Percentiles rank a stretch among this genome's conserved stretches.
Evolutionary conservation across 371 early-diverging fungal species (phyloP).

Genomic region (Mortierella sp.): DNA sequence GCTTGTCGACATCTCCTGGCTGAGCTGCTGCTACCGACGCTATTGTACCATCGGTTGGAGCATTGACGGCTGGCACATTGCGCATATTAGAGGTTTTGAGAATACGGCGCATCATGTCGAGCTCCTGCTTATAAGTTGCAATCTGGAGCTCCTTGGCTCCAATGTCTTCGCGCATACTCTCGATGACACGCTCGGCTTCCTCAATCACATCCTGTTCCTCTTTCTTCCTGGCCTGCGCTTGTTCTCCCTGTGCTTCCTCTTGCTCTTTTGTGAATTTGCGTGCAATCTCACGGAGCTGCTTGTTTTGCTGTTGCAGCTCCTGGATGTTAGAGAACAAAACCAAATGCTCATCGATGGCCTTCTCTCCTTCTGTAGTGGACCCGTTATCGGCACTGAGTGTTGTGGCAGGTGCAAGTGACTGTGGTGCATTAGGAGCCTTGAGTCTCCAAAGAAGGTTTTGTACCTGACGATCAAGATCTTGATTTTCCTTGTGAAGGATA

Average conservation of each 20-base stretch:
- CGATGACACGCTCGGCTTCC: slow-evolving; percentile 62
- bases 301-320: slow-evolving; percentile 70
- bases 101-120: slow-evolving; percentile 62
- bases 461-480: slow-evolving; percentile 65
- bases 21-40: neutral
- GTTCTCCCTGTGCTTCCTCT: slow-evolving; percentile 58
- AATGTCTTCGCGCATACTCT: slow-evolving; percentile 61
- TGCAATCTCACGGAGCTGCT: slow-evolving; percentile 63
- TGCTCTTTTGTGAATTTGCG: slow-evolving; percentile 62
- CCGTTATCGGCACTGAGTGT: slow-evolving; percentile 13
- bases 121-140: slow-evolving; percentile 60
- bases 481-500: slow-evolving; percentile 59
- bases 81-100: slow-evolving; percentile 43
- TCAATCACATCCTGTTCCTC: slow-evolving; percentile 62
- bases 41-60: neutral
- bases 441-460: slow-evolving; percentile 59
- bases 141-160: slow-evolving; percentile 56
- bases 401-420: slow-evolving; percentile 45
- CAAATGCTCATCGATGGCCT: slow-evolving; percentile 63
- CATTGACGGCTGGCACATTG: neutral
- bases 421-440: slow-evolving; percentile 54
- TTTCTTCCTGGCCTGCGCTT: slow-evolving; percentile 51
- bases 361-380: slow-evolving; percentile 34
- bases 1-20: slow-evolving; percentile 1
- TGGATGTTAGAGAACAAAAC: slow-evolving; percentile 65